A percentile compares a stretch with the other conserved stretches of the same genome.
Conservation (phyloP, 208 protist species). For the Spongospora subterranea region DNA sequence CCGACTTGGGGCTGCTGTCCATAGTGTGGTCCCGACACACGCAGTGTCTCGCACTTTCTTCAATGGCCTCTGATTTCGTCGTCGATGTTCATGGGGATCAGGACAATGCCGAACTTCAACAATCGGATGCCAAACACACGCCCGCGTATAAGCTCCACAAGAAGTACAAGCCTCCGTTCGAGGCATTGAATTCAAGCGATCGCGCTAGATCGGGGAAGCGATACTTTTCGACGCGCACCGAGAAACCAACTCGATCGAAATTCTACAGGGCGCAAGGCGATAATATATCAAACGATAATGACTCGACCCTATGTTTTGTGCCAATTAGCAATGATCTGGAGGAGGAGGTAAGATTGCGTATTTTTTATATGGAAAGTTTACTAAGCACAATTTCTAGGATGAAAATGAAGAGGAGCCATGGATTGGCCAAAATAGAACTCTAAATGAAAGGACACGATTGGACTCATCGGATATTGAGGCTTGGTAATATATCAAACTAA, state of each 20-base stretch:
- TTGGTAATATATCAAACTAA: neutral
- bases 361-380: neutral
- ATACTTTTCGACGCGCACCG: conserved; percentile 39
- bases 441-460: neutral
- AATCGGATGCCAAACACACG: conserved; percentile 7
- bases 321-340: too few species aligned
- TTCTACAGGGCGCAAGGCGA: too few species aligned
- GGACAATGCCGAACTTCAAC: conserved; percentile 53
- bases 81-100: conserved; percentile 40
- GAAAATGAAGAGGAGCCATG: neutral
- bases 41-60: too few species aligned
- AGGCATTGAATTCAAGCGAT: neutral
- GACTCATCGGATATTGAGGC: neutral
- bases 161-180: neutral
- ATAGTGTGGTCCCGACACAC: too few species aligned
- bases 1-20: too few species aligned
- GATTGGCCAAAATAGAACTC: neutral
- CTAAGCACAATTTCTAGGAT: neutral
- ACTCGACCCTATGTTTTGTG: too few species aligned
- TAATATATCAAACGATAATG: too few species aligned
- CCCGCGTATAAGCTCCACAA: neutral
- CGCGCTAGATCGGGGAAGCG: neutral
- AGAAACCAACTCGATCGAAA: too few species aligned
- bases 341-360: neutral
- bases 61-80: conserved; percentile 45